phyloP scores from a whole-genome alignment of 2,329 filamentous ascomycete species.

The Rhinocladiella mackenziei region DNA sequence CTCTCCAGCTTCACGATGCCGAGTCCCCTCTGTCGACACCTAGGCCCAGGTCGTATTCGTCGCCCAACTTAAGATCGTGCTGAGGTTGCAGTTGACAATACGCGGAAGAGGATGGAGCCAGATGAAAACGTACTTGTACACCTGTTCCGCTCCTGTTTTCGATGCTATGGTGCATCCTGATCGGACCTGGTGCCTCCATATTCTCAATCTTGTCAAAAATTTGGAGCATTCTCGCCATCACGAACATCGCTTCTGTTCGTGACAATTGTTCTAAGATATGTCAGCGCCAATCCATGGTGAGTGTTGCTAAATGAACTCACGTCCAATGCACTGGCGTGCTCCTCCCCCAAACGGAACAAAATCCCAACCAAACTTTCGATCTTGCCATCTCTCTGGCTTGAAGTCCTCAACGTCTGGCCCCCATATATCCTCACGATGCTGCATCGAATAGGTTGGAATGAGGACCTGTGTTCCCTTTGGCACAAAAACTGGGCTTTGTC shows the following conservation, averaged over 20 bases:
- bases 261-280: slow-evolving; percentile 74
- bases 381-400: slow-evolving; percentile 21
- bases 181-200: slow-evolving; percentile 9
- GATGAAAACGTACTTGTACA: slow-evolving; percentile 9
- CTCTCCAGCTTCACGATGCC: too few species aligned
- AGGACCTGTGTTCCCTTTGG: slow-evolving; percentile 32
- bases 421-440: slow-evolving; percentile 36
- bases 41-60: slow-evolving; percentile 5
- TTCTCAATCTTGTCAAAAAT: slow-evolving; percentile 59
- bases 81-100: background rate
- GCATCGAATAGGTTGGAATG: slow-evolving; percentile 36
- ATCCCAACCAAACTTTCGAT: slow-evolving; percentile 42
- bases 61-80: background rate
- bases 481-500: slow-evolving; percentile 32
- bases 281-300: too few species aligned
- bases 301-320: too few species aligned
- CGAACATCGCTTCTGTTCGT: slow-evolving; percentile 64
- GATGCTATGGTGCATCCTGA: slow-evolving; percentile 16
- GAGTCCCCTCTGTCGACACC: slow-evolving; percentile 8
- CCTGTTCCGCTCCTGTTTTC: slow-evolving; percentile 13
- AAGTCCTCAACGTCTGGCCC: slow-evolving; percentile 18
- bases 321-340: slow-evolving; percentile 53
- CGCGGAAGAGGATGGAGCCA: slow-evolving; percentile 1
- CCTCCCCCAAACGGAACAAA: slow-evolving; percentile 53
- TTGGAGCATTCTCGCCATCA: slow-evolving; percentile 68